A percentile compares a stretch with the other conserved stretches of the same genome.
These are phyloP conservation scores for Isabelozyma rhagii DNA, from an alignment of 805 yeast genomes.

Conservation along the genomic window DNA sequence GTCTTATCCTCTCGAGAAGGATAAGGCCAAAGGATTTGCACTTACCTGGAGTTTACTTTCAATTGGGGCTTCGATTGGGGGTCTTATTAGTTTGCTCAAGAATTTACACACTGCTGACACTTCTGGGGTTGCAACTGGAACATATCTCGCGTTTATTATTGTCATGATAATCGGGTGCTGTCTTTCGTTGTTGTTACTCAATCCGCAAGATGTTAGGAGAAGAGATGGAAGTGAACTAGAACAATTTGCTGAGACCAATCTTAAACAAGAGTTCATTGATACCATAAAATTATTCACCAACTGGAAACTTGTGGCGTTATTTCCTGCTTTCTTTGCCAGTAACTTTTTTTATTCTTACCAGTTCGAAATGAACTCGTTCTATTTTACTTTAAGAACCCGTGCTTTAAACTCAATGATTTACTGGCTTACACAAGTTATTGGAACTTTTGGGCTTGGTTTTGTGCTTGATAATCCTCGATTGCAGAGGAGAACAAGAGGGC, in stretches of 20 bases:
- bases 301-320: constrained; percentile 5
- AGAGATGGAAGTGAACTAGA: constrained; percentile 10
- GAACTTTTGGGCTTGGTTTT: constrained; percentile 6
- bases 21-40: constrained; percentile 10
- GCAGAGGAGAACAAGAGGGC: constrained; percentile 8
- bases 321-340: constrained; percentile 9
- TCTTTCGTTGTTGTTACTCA: constrained; percentile 5
- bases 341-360: constrained; percentile 10
- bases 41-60: constrained; percentile 10
- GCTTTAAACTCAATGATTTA: constrained; percentile 10
- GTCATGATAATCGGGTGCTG: constrained; percentile 7
- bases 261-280: constrained; percentile 4
- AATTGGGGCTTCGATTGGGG: constrained; percentile 10
- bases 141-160: constrained; percentile 9
- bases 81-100: constrained; percentile 7
- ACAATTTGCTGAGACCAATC: constrained; percentile 4
- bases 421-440: constrained; percentile 11
- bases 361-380: constrained; percentile 8
- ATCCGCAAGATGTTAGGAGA: constrained; percentile 8
- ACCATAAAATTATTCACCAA: constrained; percentile 4
- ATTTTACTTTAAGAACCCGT: constrained; percentile 9
- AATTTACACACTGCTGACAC: constrained; percentile 3
- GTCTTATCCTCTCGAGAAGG: constrained; percentile 10
- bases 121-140: constrained; percentile 7
- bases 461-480: constrained; percentile 5